These are phyloP conservation scores for Neocucurbitaria cava DNA, from an alignment of 2,329 filamentous ascomycete species.

Conservation along the genomic window DNA sequence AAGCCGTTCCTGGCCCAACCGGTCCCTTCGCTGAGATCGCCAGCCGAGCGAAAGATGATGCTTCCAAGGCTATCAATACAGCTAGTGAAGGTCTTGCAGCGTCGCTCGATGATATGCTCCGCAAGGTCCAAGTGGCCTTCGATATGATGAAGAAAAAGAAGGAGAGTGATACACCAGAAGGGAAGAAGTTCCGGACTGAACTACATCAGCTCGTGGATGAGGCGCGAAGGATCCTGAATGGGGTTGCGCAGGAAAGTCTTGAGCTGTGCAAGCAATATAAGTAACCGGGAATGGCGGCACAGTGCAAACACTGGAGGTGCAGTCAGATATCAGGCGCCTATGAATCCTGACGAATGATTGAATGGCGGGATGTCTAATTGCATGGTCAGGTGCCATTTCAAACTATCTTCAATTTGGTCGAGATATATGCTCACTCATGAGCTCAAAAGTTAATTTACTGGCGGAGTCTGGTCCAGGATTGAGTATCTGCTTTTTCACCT, in stretches of 20 bases:
- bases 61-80: neutral
- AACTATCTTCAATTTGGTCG: too few relatives aligned
- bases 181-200: conserved; percentile 11
- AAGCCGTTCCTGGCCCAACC: neutral
- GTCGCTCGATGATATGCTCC: conserved; percentile 3
- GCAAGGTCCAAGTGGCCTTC: conserved; percentile 6
- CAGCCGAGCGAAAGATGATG: neutral
- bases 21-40: conserved; percentile 3
- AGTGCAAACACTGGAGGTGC: neutral
- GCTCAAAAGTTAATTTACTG: too few relatives aligned
- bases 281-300: conserved; percentile 3
- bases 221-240: conserved; percentile 9
- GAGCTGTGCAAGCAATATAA: conserved; percentile 14
- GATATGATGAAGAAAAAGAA: conserved; percentile 7
- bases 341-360: neutral
- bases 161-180: conserved; percentile 11
- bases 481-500: too few relatives aligned
- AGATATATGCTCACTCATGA: too few relatives aligned
- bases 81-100: neutral
- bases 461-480: too few relatives aligned
- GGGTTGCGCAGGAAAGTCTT: conserved; percentile 6
- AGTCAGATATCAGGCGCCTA: neutral
- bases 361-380: neutral
- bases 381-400: neutral
- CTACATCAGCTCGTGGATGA: conserved; percentile 9